phyloP scores from a whole-genome alignment of 345 rosid genomes.

The Clarkia xantiana region DNA sequence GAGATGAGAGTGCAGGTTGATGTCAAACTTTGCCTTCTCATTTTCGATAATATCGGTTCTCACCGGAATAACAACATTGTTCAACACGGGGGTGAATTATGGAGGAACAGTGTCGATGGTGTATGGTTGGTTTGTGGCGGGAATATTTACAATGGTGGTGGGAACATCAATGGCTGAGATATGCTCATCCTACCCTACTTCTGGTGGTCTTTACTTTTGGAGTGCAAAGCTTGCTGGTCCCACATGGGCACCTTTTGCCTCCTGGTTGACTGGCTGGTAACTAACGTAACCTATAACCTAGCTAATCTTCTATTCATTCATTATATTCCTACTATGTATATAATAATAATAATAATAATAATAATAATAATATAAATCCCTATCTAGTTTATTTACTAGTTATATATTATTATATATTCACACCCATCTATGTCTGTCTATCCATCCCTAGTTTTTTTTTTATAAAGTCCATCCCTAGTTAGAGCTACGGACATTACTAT shows the following conservation, averaged over 20 bases:
- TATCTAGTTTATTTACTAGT: no score
- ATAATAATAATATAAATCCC: no score
- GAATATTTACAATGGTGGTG: conserved; percentile 49
- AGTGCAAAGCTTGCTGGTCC: conserved; percentile 14
- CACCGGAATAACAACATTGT: conserved; percentile 36
- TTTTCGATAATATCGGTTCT: conserved; percentile 52
- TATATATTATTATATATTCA: no score
- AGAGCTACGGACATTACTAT: no score
- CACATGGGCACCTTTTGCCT: conserved; percentile 12
- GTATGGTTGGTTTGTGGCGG: conserved; percentile 52
- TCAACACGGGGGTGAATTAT: conserved; percentile 35
- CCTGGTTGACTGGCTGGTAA: conserved; percentile 15
- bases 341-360: no score
- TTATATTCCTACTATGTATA: no score
- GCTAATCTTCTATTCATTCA: no score
- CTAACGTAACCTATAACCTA: no score
- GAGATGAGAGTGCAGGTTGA: no score
- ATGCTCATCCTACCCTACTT: conserved; percentile 48
- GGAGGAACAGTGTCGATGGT: conserved; percentile 47
- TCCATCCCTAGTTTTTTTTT: no score
- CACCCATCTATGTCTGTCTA: no score
- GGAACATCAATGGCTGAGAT: conserved; percentile 55
- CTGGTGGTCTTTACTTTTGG: conserved; percentile 14
- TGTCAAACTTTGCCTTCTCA: conserved; percentile 22
- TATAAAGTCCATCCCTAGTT: no score